A percentile compares a stretch with the other conserved stretches of the same genome.
Evolutionary conservation across 495 filamentous ascomycete species (phyloP).

Genomic region (Aspergillus hancockii): DNA sequence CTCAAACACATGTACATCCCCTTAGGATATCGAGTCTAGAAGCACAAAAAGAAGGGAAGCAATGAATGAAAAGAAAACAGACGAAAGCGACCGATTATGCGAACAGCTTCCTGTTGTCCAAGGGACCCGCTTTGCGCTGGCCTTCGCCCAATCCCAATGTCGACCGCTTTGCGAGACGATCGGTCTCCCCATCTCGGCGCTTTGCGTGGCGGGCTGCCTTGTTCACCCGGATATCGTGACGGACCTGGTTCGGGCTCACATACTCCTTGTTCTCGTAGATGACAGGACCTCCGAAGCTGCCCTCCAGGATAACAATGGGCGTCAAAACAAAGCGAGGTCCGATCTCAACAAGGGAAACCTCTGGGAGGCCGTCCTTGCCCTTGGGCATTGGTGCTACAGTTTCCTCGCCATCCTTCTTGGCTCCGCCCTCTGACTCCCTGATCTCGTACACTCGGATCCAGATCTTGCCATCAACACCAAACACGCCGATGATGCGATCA

Average conservation of each 20-base stretch:
- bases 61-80: slow-evolving; percentile 24
- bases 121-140: slow-evolving; percentile 62
- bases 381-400: slow-evolving; percentile 35
- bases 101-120: slow-evolving; percentile 84
- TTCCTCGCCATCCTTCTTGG: slow-evolving; percentile 35
- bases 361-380: slow-evolving; percentile 53
- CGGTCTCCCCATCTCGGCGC: slow-evolving; percentile 70
- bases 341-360: slow-evolving; percentile 86
- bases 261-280: slow-evolving; percentile 99
- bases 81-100: slow-evolving; percentile 47
- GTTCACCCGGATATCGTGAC: slow-evolving; percentile 70
- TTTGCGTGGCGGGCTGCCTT: slow-evolving; percentile 75
- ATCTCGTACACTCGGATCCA: slow-evolving; percentile 97
- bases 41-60: slow-evolving; percentile 22
- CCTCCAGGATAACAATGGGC: slow-evolving; percentile 93
- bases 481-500: slow-evolving; percentile 93
- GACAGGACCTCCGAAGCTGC: slow-evolving; percentile 91
- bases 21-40: slow-evolving; percentile 38
- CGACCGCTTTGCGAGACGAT: slow-evolving; percentile 71
- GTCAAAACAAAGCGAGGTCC: slow-evolving; percentile 94
- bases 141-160: slow-evolving; percentile 72
- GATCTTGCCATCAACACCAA: slow-evolving; percentile 89
- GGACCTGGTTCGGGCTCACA: slow-evolving; percentile 91
- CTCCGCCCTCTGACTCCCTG: slow-evolving; percentile 68
- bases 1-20: slow-evolving; percentile 43